Evolutionary conservation across 306 rosid genomes (phyloP).

Genomic region (Vicia villosa): DNA sequence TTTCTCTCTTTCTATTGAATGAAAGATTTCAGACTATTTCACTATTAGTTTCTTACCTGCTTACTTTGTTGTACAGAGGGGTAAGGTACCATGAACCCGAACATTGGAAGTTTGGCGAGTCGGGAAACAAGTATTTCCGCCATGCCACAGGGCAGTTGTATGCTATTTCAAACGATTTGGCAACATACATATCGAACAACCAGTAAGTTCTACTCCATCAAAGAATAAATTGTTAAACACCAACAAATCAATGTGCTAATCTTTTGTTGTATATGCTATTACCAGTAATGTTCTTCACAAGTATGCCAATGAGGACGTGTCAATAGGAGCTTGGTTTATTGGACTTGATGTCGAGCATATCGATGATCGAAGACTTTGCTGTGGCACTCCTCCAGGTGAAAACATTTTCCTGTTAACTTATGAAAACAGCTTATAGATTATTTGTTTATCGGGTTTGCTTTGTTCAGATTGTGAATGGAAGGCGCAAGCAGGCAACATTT

Average conservation of each 20-base stretch:
- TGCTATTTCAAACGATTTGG: conserved; percentile 94
- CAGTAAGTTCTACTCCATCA: conserved; percentile 60
- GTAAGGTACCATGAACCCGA: conserved; percentile 99
- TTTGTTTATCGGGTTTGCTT: not conserved
- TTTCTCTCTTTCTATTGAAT: conserved; percentile 13
- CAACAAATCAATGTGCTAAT: conserved; percentile 4
- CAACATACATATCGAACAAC: conserved; percentile 78
- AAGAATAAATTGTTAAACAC: not conserved
- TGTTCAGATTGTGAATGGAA: conserved; percentile 98
- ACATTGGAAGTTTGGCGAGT: conserved; percentile 92
- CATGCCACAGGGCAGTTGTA: conserved; percentile 98
- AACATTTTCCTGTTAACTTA: not conserved
- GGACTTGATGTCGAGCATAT: conserved; percentile 94
- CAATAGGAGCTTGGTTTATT: conserved; percentile 95
- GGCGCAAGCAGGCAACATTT: conserved; percentile 98
- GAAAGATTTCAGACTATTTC: not conserved
- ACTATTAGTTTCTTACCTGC: conserved; percentile 42
- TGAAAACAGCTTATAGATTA: not conserved
- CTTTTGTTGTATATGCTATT: conserved; percentile 25
- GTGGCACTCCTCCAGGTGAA: conserved; percentile 97
- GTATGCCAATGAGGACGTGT: conserved; percentile 97
- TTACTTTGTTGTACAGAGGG: conserved; percentile 62
- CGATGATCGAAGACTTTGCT: conserved; percentile 90
- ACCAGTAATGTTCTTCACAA: conserved; percentile 90
- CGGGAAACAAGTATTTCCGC: conserved; percentile 97